Evolutionary conservation across 148 eudicot genomes (phyloP), one percentile per base, ranked within the genome.

Genomic region (Simmondsia chinensis): DNA sequence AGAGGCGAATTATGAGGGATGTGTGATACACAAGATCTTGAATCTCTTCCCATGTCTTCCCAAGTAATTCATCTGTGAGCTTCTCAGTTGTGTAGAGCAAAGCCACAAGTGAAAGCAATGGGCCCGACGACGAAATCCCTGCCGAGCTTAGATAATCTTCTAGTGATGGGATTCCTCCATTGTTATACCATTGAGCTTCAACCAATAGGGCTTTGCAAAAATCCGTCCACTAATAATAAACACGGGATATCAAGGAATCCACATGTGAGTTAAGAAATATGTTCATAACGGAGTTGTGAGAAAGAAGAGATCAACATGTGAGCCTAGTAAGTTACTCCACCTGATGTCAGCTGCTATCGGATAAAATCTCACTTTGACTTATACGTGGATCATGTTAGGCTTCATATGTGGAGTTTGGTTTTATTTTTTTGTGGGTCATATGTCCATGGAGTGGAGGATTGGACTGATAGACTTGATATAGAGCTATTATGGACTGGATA

Each of bases 101-200:
- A 7, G 51, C 43, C 13, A 63, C 54, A 9, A 69, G 53, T 13
- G 76, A 70, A 1, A 72, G 63, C 32, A 72, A 20, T 27, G 73
- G 64, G 2, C 72, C 83, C 9, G 66, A 68, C n/a, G 84, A 73
- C 23, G 71, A 63, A 20, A 49, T 66, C 70, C 79, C 61, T 3
- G 76, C 79, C 20, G 53, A 58, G 3, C 27, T 37, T 20, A 69
- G 39, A 34, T 77, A 66, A 19, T 69, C 73, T 18, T 41, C 9
- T 5, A 77, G 44, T 0, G 70, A 46, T 46, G 83, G 79, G 23
- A 57, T 45, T 3, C 56, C 18, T 2, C 56, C 22, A 39, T 15
- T 50, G 55, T 46, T 39, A 21, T 69, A 54, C 76, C 83, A 77
- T 39, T 44, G 19, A 20, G 76, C 83, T 63, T 77, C 83, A 21